Base-by-base conservation (phyloP, 139 green algal species). In the Gonium pectorale region DNA sequence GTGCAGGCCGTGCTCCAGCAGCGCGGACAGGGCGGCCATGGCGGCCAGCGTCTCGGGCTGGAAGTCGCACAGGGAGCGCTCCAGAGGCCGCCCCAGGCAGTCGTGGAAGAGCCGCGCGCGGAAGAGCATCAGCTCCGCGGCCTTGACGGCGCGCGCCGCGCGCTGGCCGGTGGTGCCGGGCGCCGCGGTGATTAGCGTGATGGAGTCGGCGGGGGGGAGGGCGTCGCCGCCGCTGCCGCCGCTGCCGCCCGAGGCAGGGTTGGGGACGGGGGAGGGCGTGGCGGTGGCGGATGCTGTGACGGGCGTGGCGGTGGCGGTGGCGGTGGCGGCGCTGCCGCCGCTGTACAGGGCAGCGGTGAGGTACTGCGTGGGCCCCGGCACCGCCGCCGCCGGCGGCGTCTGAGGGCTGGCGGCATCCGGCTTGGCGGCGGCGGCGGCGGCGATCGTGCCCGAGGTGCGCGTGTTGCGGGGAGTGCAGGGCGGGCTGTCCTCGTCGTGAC, bases 61-160 rank as follows among this genome's bases (percentile, higher is more conserved):
- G 31, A 67, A 52, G 29, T 59, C 44, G 4, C 26, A 9, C 21
- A 84, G 78, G 22, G 78, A 26, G 11, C 19, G 6, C 7, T 11
- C 78, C 44, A 84, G 78, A 31, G 78, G 64, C 21, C 63, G 31
- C 33, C 78, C 78, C 4, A 66, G 31, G 44, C 1, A 27, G 60
- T 84, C 78, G 35, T 73, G 62, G 60, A 84, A 84, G 29, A 84
- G 78, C 24, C 63, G 62, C 21, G 63, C 44, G 31, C 78, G 78
- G 15, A 84, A 66, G 24, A 84, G 78, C 78, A 54, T 31, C 78
- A 75, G 62, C 78, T 84, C 78, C 3, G 31, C 29, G 15, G 29
- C 59, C 27, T 82, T 82, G 24, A 51, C 5, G 13, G 19, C 35
- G 17, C 21, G 56, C 19, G 56, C 56, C 19, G 56, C 19, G 56